These are phyloP conservation scores for Schizosaccharomyces lindneri DNA, from an alignment of 805 yeast species.

Conservation along the genomic window DNA sequence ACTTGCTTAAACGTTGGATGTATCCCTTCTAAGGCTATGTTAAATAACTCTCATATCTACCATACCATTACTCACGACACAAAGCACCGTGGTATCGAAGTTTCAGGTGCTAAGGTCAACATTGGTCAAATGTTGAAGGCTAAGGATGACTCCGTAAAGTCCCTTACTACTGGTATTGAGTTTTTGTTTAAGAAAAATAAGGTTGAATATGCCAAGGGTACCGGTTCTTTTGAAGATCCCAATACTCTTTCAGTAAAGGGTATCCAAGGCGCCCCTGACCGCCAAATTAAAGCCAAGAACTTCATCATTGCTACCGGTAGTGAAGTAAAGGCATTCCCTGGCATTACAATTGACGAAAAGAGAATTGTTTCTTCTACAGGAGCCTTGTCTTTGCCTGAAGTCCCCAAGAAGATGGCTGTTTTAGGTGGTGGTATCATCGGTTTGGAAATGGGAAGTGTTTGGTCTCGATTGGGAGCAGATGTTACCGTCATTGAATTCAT, in stretches of 20 bases:
- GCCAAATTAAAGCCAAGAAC: slow-evolving; percentile 54
- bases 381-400: slow-evolving; percentile 54
- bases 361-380: slow-evolving; percentile 94
- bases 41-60: slow-evolving; percentile 82
- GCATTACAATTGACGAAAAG: slow-evolving; percentile 86
- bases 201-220: slow-evolving; percentile 82
- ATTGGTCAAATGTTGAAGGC: slow-evolving; percentile 65
- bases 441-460: slow-evolving; percentile 96
- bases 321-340: slow-evolving; percentile 97
- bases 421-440: slow-evolving; percentile 99
- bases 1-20: slow-evolving; percentile 97
- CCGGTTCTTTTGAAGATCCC: slow-evolving; percentile 68
- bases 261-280: slow-evolving; percentile 58
- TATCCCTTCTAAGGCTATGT: slow-evolving; percentile 87
- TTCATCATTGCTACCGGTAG: slow-evolving; percentile 95
- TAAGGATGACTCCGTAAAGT: slow-evolving; percentile 71
- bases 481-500: slow-evolving; percentile 87
- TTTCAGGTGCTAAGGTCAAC: slow-evolving; percentile 45
- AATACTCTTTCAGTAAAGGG: slow-evolving; percentile 58
- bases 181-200: slow-evolving; percentile 85
- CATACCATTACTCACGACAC: slow-evolving; percentile 77
- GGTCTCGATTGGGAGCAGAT: slow-evolving; percentile 82
- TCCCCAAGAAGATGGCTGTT: slow-evolving; percentile 76
- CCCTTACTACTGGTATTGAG: slow-evolving; percentile 84
- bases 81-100: slow-evolving; percentile 65